phyloP scores from a whole-genome alignment of 2,329 filamentous ascomycete genomes.

The Apiospora aurea region DNA sequence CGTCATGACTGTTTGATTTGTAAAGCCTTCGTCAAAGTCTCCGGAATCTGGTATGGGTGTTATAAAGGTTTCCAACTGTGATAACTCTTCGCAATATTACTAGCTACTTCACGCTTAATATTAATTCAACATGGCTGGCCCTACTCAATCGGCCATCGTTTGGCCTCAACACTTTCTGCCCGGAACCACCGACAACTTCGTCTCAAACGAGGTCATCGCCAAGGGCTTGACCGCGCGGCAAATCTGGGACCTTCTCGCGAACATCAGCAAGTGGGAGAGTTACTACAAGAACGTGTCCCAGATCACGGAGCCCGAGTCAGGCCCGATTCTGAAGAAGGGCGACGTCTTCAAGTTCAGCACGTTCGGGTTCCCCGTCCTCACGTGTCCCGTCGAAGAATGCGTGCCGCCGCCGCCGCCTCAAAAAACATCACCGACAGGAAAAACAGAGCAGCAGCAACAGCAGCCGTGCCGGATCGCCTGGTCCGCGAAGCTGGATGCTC shows the following conservation, averaged over 20 bases:
- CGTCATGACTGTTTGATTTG: background rate
- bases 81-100: too few species aligned
- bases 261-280: conserved; percentile 39
- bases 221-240: conserved; percentile 37
- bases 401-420: conserved; percentile 29
- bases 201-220: conserved; percentile 40
- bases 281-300: conserved; percentile 38
- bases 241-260: conserved; percentile 37
- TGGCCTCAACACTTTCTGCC: conserved; percentile 40
- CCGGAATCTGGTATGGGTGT: background rate
- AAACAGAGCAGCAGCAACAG: background rate
- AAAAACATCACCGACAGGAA: background rate
- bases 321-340: conserved; percentile 34
- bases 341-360: conserved; percentile 40
- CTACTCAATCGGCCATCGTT: conserved; percentile 30
- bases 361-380: conserved; percentile 39
- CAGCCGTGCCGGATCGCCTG: conserved; percentile 37
- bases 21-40: background rate
- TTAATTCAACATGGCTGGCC: background rate
- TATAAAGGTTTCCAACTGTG: too few species aligned
- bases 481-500: conserved; percentile 32
- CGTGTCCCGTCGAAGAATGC: conserved; percentile 36
- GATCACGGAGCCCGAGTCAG: conserved; percentile 37
- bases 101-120: background rate
- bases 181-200: conserved; percentile 41